A percentile compares a stretch with the other conserved stretches of the same genome.
These are phyloP conservation scores for Cladosporium sp. DNA, from an alignment of 2,329 filamentous ascomycete species.

Conservation along the genomic window DNA sequence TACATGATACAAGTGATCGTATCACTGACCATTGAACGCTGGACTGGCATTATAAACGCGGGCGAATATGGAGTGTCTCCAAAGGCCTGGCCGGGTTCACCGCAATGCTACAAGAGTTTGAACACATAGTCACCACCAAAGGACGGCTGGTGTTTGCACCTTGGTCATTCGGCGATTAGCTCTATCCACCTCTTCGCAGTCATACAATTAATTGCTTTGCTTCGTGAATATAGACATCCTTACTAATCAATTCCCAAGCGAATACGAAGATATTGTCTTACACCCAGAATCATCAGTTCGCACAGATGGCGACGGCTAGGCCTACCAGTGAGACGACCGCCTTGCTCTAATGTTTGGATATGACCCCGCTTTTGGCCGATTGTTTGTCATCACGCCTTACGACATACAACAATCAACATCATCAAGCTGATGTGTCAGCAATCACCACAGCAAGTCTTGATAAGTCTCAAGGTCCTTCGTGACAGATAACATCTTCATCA, in stretches of 20 bases:
- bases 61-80: no score
- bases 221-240: no score
- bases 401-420: neutral
- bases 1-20: no score
- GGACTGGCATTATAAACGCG: no score
- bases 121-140: no score
- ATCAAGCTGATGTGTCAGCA: constrained; percentile 5
- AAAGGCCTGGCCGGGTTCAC: no score
- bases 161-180: no score
- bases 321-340: neutral
- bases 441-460: neutral
- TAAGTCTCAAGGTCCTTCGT: neutral
- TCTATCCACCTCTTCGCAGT: neutral
- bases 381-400: neutral
- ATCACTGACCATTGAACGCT: no score
- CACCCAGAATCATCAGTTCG: neutral
- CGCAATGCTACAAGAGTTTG: no score
- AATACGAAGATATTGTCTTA: neutral
- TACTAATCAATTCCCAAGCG: neutral
- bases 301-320: neutral
- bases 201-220: neutral
- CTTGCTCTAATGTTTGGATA: neutral
- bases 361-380: neutral
- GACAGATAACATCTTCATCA: neutral
- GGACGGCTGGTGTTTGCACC: no score